A percentile compares a stretch with the other conserved stretches of the same genome.
Conservation (phyloP, 176 grass and related monocot species). For the Oryza brachyantha region DNA sequence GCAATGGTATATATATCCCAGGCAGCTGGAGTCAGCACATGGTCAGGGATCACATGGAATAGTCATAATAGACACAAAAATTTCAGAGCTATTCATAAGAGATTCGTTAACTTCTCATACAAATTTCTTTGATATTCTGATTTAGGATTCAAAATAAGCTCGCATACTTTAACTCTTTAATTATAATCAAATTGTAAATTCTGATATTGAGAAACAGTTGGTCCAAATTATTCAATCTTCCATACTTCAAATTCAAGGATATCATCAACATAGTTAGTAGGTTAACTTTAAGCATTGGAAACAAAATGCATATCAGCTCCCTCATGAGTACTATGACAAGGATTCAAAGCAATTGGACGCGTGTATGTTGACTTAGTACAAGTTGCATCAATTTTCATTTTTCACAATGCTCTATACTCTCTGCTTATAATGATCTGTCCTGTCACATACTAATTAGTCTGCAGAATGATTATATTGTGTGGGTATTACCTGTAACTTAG, state of each 20-base stretch:
- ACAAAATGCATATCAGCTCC: neutral
- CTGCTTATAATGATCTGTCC: neutral
- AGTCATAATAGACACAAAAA: neutral
- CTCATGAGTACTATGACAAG: neutral
- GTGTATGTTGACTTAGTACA: neutral
- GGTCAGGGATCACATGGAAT: neutral
- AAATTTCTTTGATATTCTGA: too few relatives aligned
- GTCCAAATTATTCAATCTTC: neutral
- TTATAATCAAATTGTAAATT: neutral
- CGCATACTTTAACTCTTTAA: neutral
- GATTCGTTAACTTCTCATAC: neutral
- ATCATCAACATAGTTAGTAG: neutral
- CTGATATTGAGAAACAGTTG: neutral
- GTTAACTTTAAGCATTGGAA: neutral
- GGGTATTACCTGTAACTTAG: neutral
- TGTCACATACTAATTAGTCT: neutral
- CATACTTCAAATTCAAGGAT: neutral
- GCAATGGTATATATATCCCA: neutral
- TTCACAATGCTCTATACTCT: neutral
- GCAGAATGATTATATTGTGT: neutral
- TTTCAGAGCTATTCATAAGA: neutral
- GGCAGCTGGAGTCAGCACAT: neutral
- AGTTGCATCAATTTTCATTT: neutral
- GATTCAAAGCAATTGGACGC: neutral
- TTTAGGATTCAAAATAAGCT: neutral